Evolutionary conservation across 1,139 yeast genomes (phyloP).

Genomic region (Neolecta irregularis): DNA sequence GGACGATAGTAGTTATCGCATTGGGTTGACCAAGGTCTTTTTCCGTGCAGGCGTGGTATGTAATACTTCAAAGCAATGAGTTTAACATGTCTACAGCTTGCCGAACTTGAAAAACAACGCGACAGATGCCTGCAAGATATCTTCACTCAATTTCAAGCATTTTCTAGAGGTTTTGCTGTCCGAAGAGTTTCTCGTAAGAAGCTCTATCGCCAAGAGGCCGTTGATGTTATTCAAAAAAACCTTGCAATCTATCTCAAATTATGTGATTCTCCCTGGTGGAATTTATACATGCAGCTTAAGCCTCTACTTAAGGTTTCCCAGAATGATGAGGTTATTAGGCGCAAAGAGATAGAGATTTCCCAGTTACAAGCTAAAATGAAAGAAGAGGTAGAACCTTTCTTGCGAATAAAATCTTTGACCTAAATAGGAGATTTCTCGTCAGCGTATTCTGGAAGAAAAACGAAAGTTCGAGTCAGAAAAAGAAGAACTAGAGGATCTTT

Average conservation of each 20-base stretch:
- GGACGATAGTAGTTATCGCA: conserved; percentile 51
- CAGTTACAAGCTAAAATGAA: conserved; percentile 21
- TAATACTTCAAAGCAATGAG: background rate
- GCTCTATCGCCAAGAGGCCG: conserved; percentile 51
- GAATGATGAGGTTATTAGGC: conserved; percentile 43
- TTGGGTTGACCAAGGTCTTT: conserved; percentile 79
- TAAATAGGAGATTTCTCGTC: background rate
- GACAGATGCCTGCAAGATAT: conserved; percentile 46
- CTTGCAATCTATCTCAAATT: conserved; percentile 40
- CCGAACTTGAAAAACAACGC: conserved; percentile 68
- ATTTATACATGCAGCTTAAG: conserved; percentile 50
- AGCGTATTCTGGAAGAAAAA: conserved; percentile 19
- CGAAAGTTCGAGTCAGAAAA: conserved; percentile 27
- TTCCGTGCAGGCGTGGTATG: conserved; percentile 76
- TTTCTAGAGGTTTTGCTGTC: conserved; percentile 45
- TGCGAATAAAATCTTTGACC: conserved; percentile 1
- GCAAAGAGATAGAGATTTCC: conserved; percentile 32
- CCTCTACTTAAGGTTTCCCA: conserved; percentile 60
- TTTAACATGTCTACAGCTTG: conserved; percentile 29
- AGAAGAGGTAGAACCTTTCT: conserved; percentile 22
- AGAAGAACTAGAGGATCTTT: conserved; percentile 23
- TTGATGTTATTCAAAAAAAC: conserved; percentile 51
- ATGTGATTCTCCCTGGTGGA: conserved; percentile 68
- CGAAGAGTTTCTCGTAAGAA: conserved; percentile 39
- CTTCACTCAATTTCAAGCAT: conserved; percentile 50